These are phyloP conservation scores for Candida loeiensis DNA, from an alignment of 805 yeast genomes.

Conservation along the genomic window DNA sequence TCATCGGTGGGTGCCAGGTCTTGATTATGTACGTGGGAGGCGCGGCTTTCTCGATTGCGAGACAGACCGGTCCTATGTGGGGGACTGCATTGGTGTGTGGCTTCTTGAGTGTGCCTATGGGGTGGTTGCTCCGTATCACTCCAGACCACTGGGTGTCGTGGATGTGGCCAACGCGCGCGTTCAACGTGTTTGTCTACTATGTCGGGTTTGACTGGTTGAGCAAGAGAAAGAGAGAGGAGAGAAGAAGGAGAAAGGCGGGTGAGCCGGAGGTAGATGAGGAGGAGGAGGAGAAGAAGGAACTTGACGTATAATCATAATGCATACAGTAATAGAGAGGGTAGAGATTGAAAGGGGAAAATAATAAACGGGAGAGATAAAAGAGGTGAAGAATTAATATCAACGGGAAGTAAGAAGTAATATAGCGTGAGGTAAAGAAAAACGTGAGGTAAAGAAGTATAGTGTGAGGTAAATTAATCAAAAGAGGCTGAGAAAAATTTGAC, in stretches of 20 bases:
- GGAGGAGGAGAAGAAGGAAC: conserved; percentile 2
- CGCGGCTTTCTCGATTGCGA: conserved; percentile 79
- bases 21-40: conserved; percentile 97
- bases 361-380: background rate
- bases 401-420: background rate
- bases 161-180: conserved; percentile 61
- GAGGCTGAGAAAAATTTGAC: too few species aligned
- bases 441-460: background rate
- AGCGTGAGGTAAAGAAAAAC: background rate
- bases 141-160: conserved; percentile 76
- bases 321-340: background rate
- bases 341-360: too few species aligned
- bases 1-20: conserved; percentile 82
- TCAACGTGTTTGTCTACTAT: conserved; percentile 36
- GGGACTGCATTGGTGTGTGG: conserved; percentile 83
- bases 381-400: background rate
- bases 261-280: conserved; percentile 18
- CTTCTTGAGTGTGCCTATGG: conserved; percentile 73
- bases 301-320: background rate
- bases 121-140: conserved; percentile 66
- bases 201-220: conserved; percentile 35
- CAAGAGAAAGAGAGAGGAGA: conserved; percentile 21
- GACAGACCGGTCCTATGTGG: conserved; percentile 88
- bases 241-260: conserved; percentile 3
- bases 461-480: too few species aligned